Evolutionary conservation across 2,329 filamentous ascomycete genomes (phyloP).

Genomic region (Trichoderma sp.): DNA sequence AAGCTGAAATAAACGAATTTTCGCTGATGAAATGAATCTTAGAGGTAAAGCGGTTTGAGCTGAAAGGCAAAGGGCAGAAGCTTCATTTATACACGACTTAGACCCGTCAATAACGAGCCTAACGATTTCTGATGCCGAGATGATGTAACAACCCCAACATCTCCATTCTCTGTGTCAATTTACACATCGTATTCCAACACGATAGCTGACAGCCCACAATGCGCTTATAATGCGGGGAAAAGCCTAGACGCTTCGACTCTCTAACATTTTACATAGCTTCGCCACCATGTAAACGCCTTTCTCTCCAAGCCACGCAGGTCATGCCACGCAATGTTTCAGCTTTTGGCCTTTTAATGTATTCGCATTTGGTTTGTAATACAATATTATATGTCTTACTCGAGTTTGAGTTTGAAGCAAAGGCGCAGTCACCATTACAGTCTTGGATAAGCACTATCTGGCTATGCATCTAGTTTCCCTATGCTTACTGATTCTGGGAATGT

Average conservation of each 20-base stretch:
- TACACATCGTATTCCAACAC: background rate
- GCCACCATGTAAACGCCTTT: background rate
- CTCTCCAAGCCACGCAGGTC: background rate
- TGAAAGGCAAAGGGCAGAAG: background rate
- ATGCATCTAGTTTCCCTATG: background rate
- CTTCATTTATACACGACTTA: background rate
- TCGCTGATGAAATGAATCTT: background rate
- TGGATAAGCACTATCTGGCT: background rate
- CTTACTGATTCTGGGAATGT: background rate
- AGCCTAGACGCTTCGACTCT: background rate
- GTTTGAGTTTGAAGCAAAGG: background rate
- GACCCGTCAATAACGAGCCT: too few species aligned
- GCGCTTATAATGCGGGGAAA: background rate
- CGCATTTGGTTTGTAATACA: background rate
- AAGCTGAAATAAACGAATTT: background rate
- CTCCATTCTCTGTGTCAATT: background rate
- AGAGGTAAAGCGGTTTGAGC: background rate
- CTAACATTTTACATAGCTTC: background rate
- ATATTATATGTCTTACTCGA: background rate
- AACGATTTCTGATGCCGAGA: background rate
- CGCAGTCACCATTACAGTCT: background rate
- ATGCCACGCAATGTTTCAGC: background rate
- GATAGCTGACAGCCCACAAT: background rate
- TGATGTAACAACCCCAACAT: slow-evolving; percentile 7
- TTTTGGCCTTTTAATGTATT: background rate